phyloP scores from a whole-genome alignment of 169 alveolate genomes.

The Amoebophrya sp. region DNA sequence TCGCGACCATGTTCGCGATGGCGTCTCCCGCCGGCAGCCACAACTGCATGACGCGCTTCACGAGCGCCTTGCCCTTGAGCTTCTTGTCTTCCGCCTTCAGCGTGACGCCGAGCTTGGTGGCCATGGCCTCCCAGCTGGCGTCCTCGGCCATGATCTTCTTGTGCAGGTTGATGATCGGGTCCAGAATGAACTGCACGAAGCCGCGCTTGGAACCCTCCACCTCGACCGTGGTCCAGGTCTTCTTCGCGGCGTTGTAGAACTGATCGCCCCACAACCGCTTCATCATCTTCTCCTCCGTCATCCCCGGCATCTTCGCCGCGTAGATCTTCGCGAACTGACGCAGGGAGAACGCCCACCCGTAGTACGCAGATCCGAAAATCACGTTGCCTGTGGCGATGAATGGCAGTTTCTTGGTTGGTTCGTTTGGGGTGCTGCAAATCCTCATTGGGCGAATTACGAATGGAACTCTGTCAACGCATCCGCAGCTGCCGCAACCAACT shows the following conservation, averaged over 20 bases:
- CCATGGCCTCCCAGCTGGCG: slow-evolving; percentile 78
- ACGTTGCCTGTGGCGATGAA: no score
- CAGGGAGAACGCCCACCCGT: slow-evolving; percentile 9
- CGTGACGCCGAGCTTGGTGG: slow-evolving; percentile 73
- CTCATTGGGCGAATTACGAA: not conserved
- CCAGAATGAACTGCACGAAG: slow-evolving; percentile 92
- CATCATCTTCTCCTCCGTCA: slow-evolving; percentile 83
- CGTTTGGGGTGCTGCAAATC: not conserved
- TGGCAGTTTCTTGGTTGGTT: no score
- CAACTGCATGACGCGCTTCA: slow-evolving; percentile 94
- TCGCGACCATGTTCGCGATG: slow-evolving; percentile 71
- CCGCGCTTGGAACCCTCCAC: slow-evolving; percentile 50
- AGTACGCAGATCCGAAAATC: not conserved
- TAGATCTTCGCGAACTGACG: slow-evolving; percentile 81
- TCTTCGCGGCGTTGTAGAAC: slow-evolving; percentile 81
- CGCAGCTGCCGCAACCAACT: slow-evolving; percentile 21
- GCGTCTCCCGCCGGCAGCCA: slow-evolving; percentile 99
- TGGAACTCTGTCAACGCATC: not conserved
- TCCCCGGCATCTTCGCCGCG: slow-evolving; percentile 78
- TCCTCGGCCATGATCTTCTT: slow-evolving; percentile 81
- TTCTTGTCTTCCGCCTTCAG: slow-evolving; percentile 88
- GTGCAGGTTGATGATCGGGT: slow-evolving; percentile 86
- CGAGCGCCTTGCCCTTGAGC: slow-evolving; percentile 85
- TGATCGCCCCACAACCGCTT: slow-evolving; percentile 95
- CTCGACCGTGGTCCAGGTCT: slow-evolving; percentile 78